Percentiles rank a stretch among this genome's conserved stretches.
phyloP scores from a whole-genome alignment of 139 green algal genomes.

The Chlorella sp. region DNA sequence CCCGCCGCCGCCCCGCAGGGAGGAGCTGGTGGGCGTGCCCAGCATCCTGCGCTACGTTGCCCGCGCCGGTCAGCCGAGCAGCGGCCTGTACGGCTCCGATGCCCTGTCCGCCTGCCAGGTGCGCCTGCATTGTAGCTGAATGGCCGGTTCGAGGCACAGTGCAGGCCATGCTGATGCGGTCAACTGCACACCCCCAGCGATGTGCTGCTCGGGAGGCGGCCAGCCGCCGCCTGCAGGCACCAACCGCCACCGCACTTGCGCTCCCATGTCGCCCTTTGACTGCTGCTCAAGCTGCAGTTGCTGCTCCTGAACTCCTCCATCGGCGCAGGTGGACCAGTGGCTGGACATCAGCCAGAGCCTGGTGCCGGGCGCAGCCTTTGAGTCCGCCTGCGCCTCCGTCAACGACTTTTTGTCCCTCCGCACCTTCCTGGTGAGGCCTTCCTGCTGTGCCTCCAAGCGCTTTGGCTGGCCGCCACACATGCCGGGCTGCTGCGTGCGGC shows the following conservation, averaged over 20 bases:
- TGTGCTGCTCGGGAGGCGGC: too few species aligned
- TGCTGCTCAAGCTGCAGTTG: too few species aligned
- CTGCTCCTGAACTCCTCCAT: neutral
- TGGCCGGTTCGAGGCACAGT: too few species aligned
- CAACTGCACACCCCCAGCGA: too few species aligned
- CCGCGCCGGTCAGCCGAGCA: slow-evolving; percentile 37
- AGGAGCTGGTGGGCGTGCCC: slow-evolving; percentile 65
- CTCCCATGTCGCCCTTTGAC: too few species aligned
- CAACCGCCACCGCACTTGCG: too few species aligned
- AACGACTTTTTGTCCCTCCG: slow-evolving; percentile 82
- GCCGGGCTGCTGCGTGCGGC: too few species aligned
- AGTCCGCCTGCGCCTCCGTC: slow-evolving; percentile 59
- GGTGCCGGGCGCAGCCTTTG: slow-evolving; percentile 68
- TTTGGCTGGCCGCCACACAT: too few species aligned
- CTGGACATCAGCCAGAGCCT: slow-evolving; percentile 76
- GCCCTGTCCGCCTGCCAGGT: slow-evolving; percentile 67
- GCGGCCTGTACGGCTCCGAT: slow-evolving; percentile 55
- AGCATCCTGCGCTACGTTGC: slow-evolving; percentile 78
- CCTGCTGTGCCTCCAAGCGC: too few species aligned
- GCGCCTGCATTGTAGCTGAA: neutral
- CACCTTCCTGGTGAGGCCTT: slow-evolving; percentile 87
- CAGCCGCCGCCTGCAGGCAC: too few species aligned
- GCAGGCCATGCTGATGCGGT: too few species aligned
- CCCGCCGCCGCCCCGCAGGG: slow-evolving; percentile 48
- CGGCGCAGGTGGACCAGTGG: slow-evolving; percentile 82